These are phyloP conservation scores for Russula sp. DNA, from an alignment of 768 basidiomycete species.

Conservation along the genomic window DNA sequence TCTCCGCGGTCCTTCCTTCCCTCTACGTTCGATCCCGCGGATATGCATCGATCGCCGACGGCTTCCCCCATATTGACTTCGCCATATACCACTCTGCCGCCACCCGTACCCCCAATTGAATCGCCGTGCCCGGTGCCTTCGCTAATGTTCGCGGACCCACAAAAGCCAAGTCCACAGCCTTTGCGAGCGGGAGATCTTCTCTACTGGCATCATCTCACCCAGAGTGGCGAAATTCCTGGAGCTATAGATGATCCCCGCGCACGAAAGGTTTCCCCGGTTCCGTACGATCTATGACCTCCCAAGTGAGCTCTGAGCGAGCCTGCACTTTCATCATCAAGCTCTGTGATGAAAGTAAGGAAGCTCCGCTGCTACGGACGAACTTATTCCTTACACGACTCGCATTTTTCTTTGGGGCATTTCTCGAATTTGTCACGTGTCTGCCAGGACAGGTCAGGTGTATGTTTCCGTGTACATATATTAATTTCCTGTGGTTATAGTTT, in stretches of 20 bases:
- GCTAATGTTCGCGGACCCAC: constrained; percentile 31
- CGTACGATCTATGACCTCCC: constrained; percentile 15
- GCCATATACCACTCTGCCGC: constrained; percentile 8
- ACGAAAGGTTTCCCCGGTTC: constrained; percentile 23
- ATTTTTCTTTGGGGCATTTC: background rate
- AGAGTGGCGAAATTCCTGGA: constrained; percentile 65
- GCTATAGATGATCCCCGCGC: constrained; percentile 58
- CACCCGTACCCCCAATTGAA: constrained; percentile 10
- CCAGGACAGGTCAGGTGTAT: background rate
- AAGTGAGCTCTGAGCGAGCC: background rate
- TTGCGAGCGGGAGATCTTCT: constrained; percentile 52
- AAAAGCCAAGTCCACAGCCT: constrained; percentile 29
- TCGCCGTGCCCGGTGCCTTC: constrained; percentile 24
- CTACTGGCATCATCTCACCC: constrained; percentile 46
- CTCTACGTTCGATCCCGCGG: constrained; percentile 26
- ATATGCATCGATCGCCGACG: constrained; percentile 8
- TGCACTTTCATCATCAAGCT: background rate
- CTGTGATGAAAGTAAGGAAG: background rate
- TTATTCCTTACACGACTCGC: background rate
- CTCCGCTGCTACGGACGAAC: background rate
- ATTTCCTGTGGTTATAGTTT: background rate
- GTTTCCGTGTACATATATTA: background rate
- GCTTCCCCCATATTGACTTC: background rate
- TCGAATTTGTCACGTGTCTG: background rate
- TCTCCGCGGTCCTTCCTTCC: constrained; percentile 15